phyloP scores from a whole-genome alignment of 1,284 basidiomycete genomes.

The Malassezia cuniculi region DNA sequence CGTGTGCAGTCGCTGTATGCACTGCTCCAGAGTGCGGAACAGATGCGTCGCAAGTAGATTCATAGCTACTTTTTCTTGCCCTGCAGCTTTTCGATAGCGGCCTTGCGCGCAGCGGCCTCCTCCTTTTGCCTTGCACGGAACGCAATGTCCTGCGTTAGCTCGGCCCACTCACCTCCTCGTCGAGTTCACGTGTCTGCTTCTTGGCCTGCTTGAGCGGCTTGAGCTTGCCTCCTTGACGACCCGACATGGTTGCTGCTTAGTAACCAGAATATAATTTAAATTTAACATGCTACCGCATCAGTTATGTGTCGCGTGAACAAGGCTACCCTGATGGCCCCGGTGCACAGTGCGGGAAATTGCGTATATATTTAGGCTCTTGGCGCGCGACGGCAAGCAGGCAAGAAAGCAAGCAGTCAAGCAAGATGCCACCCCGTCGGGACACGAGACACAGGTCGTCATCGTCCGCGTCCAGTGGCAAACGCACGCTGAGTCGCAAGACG shows the following conservation, averaged over 20 bases:
- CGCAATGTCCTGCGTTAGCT: constrained; percentile 22
- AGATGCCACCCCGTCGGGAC: no score
- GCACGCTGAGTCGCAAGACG: constrained; percentile 37
- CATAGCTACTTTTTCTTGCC: constrained; percentile 25
- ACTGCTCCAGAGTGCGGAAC: constrained; percentile 38
- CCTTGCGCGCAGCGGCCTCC: constrained; percentile 34
- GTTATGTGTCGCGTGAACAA: no score
- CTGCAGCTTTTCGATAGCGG: constrained; percentile 26
- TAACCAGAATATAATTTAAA: no score
- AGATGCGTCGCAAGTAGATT: not conserved
- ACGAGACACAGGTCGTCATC: no score
- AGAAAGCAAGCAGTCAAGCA: no score
- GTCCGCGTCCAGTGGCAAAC: no score
- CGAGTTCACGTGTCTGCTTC: constrained; percentile 32
- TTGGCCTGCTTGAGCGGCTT: constrained; percentile 39
- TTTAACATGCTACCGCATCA: no score
- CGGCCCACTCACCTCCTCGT: constrained; percentile 30
- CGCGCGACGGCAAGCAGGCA: no score
- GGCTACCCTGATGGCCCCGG: no score
- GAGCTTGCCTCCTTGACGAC: constrained; percentile 37
- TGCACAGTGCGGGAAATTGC: no score
- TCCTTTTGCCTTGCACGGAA: constrained; percentile 36
- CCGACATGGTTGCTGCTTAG: constrained; percentile 27
- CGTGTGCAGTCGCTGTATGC: constrained; percentile 47
- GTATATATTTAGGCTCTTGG: no score